Evolutionary conservation across 2,329 filamentous ascomycete genomes (phyloP).

Genomic region (Arthrinium puccinioides): DNA sequence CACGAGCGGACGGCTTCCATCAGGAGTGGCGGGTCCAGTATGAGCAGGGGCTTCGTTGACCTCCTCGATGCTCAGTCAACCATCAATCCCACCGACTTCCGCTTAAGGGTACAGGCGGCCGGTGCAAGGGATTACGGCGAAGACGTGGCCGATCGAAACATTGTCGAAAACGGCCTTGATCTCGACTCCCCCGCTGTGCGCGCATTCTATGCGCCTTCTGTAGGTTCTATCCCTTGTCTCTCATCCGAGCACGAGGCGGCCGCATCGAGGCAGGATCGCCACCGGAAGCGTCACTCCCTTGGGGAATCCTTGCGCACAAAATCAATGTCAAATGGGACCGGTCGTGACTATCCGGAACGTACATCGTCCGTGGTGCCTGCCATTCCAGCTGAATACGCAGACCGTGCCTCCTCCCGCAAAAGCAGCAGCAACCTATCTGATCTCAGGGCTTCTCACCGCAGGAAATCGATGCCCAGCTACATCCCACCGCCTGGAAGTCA

Average conservation of each 20-base stretch:
- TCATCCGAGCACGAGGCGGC: conserved; percentile 5
- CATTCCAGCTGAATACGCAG: conserved; percentile 2
- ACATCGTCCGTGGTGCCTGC: conserved; percentile 10
- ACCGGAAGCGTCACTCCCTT: conserved; percentile 15
- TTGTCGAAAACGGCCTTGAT: conserved; percentile 29
- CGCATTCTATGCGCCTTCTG: conserved; percentile 30
- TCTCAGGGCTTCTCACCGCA: conserved; percentile 5
- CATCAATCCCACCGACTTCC: conserved; percentile 41
- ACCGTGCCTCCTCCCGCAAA: neutral
- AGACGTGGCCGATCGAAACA: conserved; percentile 57
- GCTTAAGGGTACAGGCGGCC: conserved; percentile 38
- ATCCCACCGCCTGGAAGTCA: too few relatives aligned
- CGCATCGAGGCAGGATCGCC: too few relatives aligned
- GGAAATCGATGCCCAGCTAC: conserved; percentile 2
- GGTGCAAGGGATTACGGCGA: conserved; percentile 53
- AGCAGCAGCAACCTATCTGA: neutral
- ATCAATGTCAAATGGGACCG: conserved; percentile 7
- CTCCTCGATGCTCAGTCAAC: conserved; percentile 51
- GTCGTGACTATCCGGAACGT: conserved; percentile 9
- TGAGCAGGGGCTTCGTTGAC: conserved; percentile 35
- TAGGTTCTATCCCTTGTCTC: conserved; percentile 4
- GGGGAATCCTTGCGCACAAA: conserved; percentile 14
- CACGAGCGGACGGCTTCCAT: conserved; percentile 24
- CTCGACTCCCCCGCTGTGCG: conserved; percentile 25
- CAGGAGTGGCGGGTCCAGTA: conserved; percentile 18